These are phyloP conservation scores for Parastagonospora avenae DNA, from an alignment of 2,329 filamentous ascomycete genomes.

Conservation along the genomic window DNA sequence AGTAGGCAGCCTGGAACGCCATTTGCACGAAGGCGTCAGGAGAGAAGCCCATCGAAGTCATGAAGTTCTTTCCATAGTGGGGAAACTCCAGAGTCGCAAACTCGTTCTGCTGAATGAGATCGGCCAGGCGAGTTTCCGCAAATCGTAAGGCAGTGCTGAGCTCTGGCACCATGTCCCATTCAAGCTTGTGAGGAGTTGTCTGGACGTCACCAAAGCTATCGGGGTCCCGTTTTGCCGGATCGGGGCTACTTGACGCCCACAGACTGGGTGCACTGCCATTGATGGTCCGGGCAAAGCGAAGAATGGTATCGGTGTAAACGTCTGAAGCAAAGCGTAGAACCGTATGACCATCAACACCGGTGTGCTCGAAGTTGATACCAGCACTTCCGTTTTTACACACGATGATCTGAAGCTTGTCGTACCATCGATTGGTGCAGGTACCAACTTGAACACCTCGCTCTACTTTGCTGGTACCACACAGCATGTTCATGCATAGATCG, in stretches of 20 bases:
- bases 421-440: conserved; percentile 98
- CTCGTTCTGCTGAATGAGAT: conserved; percentile 95
- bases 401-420: conserved; percentile 98
- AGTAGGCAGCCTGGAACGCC: conserved; percentile 98
- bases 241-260: conserved; percentile 89
- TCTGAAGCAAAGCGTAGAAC: conserved; percentile 96
- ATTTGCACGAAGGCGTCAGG: conserved; percentile 98
- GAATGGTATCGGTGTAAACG: conserved; percentile 95
- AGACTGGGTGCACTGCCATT: conserved; percentile 90
- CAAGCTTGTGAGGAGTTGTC: conserved; percentile 92
- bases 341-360: conserved; percentile 95
- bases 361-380: conserved; percentile 99
- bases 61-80: conserved; percentile 95
- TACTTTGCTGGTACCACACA: conserved; percentile 91
- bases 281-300: conserved; percentile 92
- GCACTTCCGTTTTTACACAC: conserved; percentile 98
- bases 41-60: conserved; percentile 95
- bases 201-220: conserved; percentile 91
- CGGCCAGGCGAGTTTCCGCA: conserved; percentile 90
- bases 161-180: conserved; percentile 97
- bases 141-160: conserved; percentile 90
- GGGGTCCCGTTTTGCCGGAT: conserved; percentile 89
- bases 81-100: conserved; percentile 89
- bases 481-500: conserved; percentile 96
- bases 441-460: conserved; percentile 94